Percentiles rank a stretch among this genome's conserved stretches.
phyloP scores from a whole-genome alignment of 148 eudicot species.

The Camellia lanceoleosa region DNA sequence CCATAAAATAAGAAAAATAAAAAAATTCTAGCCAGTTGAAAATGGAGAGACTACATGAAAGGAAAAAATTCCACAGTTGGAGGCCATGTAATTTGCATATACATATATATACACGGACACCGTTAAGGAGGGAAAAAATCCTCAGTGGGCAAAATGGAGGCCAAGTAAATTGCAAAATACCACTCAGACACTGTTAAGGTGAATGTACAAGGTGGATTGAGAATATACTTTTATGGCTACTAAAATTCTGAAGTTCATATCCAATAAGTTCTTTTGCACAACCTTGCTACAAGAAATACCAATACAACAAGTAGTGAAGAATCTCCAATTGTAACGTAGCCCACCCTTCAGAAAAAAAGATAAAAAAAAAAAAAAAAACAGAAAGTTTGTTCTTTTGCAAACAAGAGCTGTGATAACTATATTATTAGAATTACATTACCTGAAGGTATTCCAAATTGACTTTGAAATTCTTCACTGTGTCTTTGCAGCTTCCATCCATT shows the following conservation, averaged over 20 bases:
- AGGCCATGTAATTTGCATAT: no score
- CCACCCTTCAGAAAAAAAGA: background rate
- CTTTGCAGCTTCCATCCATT: constrained; percentile 49
- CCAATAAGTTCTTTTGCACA: background rate
- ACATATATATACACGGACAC: no score
- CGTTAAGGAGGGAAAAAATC: background rate
- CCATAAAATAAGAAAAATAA: background rate
- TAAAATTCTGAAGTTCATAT: background rate
- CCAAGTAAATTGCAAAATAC: constrained; percentile 1
- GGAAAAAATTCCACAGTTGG: no score
- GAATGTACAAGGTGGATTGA: background rate
- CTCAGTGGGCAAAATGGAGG: background rate
- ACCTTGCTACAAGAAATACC: background rate
- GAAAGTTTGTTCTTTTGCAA: background rate
- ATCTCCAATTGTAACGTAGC: background rate
- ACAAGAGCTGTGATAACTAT: background rate
- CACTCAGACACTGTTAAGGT: background rate
- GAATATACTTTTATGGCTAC: background rate
- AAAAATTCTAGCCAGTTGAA: background rate
- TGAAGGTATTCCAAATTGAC: constrained; percentile 47
- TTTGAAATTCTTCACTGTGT: constrained; percentile 53
- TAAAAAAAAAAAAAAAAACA: background rate
- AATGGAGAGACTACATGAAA: no score
- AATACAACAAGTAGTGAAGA: background rate
- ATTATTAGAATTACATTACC: constrained; percentile 34